phyloP scores from a whole-genome alignment of 1,139 yeast genomes.

The Saccharomyces hybrid region DNA sequence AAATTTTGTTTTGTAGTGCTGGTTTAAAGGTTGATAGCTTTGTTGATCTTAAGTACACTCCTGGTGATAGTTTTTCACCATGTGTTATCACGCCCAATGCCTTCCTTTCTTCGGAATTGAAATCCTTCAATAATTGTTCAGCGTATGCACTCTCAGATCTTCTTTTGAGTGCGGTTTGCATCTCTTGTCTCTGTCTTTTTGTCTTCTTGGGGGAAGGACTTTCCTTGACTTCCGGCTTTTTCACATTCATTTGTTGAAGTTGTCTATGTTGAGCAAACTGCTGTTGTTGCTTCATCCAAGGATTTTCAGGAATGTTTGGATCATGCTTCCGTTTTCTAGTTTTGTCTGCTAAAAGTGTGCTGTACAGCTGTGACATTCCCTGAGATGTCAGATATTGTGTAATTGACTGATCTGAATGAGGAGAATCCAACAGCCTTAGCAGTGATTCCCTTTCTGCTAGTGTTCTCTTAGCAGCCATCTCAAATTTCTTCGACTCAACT shows the following conservation, averaged over 20 bases:
- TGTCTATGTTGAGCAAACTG: conserved; percentile 35
- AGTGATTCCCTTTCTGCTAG: conserved; percentile 75
- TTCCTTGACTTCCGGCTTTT: conserved; percentile 16
- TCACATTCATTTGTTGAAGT: conserved; percentile 44
- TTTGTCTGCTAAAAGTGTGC: conserved; percentile 75
- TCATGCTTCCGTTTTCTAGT: conserved; percentile 44
- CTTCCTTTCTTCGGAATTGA: conserved; percentile 73
- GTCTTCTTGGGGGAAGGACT: conserved; percentile 21
- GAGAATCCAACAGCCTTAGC: conserved; percentile 75
- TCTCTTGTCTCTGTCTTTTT: conserved; percentile 31
- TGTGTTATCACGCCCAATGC: conserved; percentile 81
- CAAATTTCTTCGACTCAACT: conserved; percentile 87
- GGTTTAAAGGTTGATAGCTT: conserved; percentile 56
- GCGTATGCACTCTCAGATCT: conserved; percentile 31
- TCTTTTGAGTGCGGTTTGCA: conserved; percentile 28
- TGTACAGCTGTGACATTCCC: conserved; percentile 81
- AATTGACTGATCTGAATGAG: conserved; percentile 59
- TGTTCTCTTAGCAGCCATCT: conserved; percentile 86
- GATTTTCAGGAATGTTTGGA: conserved; percentile 40
- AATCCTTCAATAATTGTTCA: conserved; percentile 40
- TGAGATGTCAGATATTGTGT: conserved; percentile 80
- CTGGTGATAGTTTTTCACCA: conserved; percentile 57
- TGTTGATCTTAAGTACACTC: conserved; percentile 67
- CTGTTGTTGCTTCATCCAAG: conserved; percentile 36
- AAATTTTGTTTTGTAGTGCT: conserved; percentile 69